Evolutionary conservation across 2,329 filamentous ascomycete species (phyloP), one percentile per base, ranked within the genome.

Genomic region (Paraphoma sp.): DNA sequence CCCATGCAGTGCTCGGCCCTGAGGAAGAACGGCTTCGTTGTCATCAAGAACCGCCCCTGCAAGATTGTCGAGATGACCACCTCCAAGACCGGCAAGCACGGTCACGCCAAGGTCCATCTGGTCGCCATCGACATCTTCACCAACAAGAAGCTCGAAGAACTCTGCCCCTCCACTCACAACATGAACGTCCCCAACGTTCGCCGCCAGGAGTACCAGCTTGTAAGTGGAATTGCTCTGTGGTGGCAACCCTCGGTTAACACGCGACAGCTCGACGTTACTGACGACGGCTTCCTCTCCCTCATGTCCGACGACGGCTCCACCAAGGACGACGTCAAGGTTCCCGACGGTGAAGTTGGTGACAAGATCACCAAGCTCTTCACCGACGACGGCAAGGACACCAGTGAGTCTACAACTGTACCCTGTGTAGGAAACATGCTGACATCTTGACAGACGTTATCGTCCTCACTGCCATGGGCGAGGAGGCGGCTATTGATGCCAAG

Each of bases 1-100:
- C 95, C 95, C 75, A 96, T 96, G 92, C 95, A 99, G 88, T 99
- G 95, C 85, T 99, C 96, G 85, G 94, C 96, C 77, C 88, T 99
- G 87, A 91, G 95, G 81, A 98, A 99, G 93, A 96, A 96, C 89
- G 94, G 95, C 71, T 90, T 91, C 87, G 95, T 99, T 82, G 89
- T 94, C 81, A 98, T 99, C 86, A 99, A 99, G 90, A 84, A 86
- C 83, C 95, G 95, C 76, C 96, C 95, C 76, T 99, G 95, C 93
- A 99, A 98, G 91, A 99, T 99, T 76, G 92, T 98, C 82, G 95
- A 99, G 79, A 99, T 99, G 96, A 97, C 93, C 73, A 99, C 95
- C 86, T 99, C 95, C 82, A 99, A 99, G 93, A 99, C 95, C 72
- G 95, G 95, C 84, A 99, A 99, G 92, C 95, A 99, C 91, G 95